These are phyloP conservation scores for Saccharomycopsis sp. DNA, from an alignment of 805 yeast genomes.

Conservation along the genomic window DNA sequence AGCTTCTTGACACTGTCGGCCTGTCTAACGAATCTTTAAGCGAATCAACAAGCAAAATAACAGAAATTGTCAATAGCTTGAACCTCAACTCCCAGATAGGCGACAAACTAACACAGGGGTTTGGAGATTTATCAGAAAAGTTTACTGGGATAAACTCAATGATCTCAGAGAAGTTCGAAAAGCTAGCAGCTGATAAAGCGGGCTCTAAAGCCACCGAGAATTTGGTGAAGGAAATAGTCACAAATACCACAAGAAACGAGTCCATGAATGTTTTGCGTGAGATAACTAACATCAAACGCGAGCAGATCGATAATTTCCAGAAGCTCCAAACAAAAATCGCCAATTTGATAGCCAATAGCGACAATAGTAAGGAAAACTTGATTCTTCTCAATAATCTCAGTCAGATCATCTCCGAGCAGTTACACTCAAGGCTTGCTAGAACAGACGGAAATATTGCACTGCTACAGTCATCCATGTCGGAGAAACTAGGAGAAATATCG, in stretches of 20 bases:
- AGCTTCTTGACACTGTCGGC: constrained; percentile 3
- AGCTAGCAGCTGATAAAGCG: neutral
- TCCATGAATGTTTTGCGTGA: neutral
- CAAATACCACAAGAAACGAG: neutral
- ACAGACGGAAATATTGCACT: neutral
- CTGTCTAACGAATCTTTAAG: neutral
- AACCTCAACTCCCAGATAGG: neutral
- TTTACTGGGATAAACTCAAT: neutral
- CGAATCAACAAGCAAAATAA: neutral
- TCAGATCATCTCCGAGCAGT: constrained; percentile 14
- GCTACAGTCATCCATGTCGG: neutral
- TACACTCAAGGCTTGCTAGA: constrained; percentile 1
- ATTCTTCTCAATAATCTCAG: constrained; percentile 14
- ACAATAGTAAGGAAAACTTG: constrained; percentile 2
- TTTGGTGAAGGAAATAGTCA: neutral
- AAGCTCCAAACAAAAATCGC: constrained; percentile 11
- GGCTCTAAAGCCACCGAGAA: neutral
- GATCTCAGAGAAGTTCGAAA: neutral
- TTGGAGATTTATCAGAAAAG: neutral
- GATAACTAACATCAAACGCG: neutral
- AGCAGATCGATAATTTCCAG: neutral
- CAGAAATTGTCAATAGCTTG: neutral
- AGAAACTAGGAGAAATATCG: neutral
- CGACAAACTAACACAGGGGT: neutral
- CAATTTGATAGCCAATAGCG: neutral